Conservation (phyloP, 495 filamentous ascomycete genomes). For the Aspergillus baeticus region DNA sequence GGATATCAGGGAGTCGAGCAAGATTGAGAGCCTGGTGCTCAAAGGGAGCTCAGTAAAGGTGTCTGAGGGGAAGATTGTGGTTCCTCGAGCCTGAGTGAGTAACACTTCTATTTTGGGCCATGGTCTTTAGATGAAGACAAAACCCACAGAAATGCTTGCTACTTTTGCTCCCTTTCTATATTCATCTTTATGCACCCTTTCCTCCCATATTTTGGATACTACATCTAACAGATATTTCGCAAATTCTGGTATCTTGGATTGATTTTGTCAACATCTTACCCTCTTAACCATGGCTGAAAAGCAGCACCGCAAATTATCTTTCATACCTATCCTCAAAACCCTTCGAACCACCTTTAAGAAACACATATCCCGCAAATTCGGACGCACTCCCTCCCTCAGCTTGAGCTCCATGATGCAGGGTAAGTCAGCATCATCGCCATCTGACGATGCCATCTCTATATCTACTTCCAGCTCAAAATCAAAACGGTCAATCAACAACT, state of each 20-base stretch:
- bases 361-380: not conserved
- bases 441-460: not conserved
- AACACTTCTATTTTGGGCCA: not conserved
- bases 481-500: not conserved
- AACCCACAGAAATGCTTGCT: not conserved
- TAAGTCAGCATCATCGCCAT: constrained; percentile 1
- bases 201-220: too few species aligned
- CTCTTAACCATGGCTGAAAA: constrained; percentile 11
- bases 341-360: constrained; percentile 7
- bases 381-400: not conserved
- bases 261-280: not conserved
- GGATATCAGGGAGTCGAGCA: constrained; percentile 25
- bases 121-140: not conserved
- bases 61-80: constrained; percentile 48
- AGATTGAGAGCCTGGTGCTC: constrained; percentile 51
- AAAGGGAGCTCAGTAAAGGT: constrained; percentile 59
- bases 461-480: not conserved
- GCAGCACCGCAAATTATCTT: not conserved
- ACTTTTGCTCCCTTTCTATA: too few species aligned
- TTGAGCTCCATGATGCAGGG: not conserved
- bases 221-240: too few species aligned
- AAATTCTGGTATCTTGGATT: not conserved
- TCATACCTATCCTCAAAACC: constrained; percentile 2
- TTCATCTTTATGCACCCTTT: too few species aligned
- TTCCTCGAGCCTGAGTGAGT: constrained; percentile 5